phyloP scores from a whole-genome alignment of 116 monocot species.

The Posidonia oceanica region DNA sequence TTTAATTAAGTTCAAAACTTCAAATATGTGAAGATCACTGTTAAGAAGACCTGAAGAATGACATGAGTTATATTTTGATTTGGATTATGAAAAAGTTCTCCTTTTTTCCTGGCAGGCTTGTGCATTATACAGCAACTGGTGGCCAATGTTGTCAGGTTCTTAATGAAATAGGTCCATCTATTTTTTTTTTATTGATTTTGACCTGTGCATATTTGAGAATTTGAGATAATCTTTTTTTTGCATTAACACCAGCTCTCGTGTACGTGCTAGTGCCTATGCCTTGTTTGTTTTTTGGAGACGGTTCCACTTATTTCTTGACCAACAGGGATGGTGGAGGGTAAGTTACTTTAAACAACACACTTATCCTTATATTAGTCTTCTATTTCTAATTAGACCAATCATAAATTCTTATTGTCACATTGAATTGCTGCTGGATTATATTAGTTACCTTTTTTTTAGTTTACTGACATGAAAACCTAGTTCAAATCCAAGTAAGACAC shows the following conservation, averaged over 20 bases:
- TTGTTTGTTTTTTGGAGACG: slow-evolving; percentile 86
- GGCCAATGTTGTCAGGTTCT: slow-evolving; percentile 95
- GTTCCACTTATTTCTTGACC: slow-evolving; percentile 69
- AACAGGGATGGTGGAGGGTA: slow-evolving; percentile 87
- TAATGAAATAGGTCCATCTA: background rate
- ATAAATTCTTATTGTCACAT: no score
- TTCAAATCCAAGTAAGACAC: background rate
- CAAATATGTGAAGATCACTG: no score
- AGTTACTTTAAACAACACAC: slow-evolving; percentile 11
- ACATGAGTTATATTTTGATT: no score
- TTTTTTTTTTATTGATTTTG: no score
- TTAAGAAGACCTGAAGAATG: no score
- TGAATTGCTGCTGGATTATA: background rate
- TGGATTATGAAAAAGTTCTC: no score
- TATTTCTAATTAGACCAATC: no score
- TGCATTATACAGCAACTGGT: slow-evolving; percentile 97
- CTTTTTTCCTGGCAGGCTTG: slow-evolving; percentile 48
- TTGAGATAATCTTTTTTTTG: background rate
- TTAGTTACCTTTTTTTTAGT: background rate
- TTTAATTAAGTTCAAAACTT: no score
- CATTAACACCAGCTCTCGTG: slow-evolving; percentile 52
- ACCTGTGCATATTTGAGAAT: no score
- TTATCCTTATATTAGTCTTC: background rate
- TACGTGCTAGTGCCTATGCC: slow-evolving; percentile 91
- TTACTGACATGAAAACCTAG: background rate